Percentiles rank a stretch among this genome's conserved stretches.
Evolutionary conservation across 495 filamentous ascomycete species (phyloP).

Genomic region (Aspergillus conjunctus): DNA sequence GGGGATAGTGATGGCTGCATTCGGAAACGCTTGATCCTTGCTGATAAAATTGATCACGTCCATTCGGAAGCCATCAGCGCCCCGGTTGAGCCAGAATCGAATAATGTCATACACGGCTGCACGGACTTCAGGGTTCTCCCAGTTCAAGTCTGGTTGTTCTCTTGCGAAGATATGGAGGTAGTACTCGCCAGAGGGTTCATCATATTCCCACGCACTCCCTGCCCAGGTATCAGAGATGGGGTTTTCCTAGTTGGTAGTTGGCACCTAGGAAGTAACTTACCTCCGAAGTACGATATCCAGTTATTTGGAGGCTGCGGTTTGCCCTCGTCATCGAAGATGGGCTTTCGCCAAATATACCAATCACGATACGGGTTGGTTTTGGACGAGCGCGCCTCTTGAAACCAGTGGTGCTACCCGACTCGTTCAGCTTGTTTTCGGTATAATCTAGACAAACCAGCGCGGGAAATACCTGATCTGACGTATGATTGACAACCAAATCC

Average conservation of each 20-base stretch:
- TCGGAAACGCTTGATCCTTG: constrained; percentile 57
- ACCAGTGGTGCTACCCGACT: constrained; percentile 55
- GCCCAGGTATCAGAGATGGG: background rate
- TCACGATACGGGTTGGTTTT: constrained; percentile 50
- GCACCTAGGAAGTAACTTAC: background rate
- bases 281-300: constrained; percentile 56
- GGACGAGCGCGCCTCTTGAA: constrained; percentile 52
- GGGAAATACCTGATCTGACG: constrained; percentile 32
- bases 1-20: constrained; percentile 54
- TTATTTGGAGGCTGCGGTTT: constrained; percentile 59
- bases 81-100: constrained; percentile 58
- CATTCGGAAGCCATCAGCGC: constrained; percentile 62
- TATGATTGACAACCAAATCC: constrained; percentile 63
- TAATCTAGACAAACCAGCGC: background rate
- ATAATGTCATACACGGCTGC: constrained; percentile 53
- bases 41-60: constrained; percentile 64
- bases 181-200: constrained; percentile 53
- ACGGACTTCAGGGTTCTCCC: constrained; percentile 52
- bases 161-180: constrained; percentile 54
- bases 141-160: constrained; percentile 60
- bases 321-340: constrained; percentile 48
- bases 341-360: constrained; percentile 62
- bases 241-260: background rate
- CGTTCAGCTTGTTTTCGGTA: background rate
- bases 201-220: constrained; percentile 57